Base-by-base conservation (phyloP, 1,284 basidiomycete genomes). In the Boletus smithii region DNA sequence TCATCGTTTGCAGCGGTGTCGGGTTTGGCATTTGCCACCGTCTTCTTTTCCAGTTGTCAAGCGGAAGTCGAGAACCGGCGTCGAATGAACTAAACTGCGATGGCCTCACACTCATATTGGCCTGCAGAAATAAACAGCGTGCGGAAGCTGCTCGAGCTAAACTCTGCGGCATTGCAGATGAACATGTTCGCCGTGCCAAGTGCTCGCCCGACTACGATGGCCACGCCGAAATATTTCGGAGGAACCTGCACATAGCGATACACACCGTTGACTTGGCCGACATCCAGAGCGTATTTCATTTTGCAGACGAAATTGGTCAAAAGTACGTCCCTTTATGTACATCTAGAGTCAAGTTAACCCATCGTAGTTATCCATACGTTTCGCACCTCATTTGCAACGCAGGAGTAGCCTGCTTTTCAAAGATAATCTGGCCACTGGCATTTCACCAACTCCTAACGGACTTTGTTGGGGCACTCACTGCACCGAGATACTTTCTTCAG, bases 21-120 rank as follows among this genome's bases (percentile, higher is more conserved):
- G 92, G 91, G 10, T 85, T 86, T 60, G 91, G 88, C 2, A 85
- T 91, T 41, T 93, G 91, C 69, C 81, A 88, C 50, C 83, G 90
- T 42, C 77, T 95, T 7, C 74, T 95, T 39, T 67, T 74, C 53
- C 85, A 91, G 60, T 73, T 94, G 17, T 80, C 80, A 5, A 70
- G 73, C 23, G 61, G 62, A 14, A 60, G 58, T 39, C 80, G 77
- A 1, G 63, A 72, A 14, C n/a, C 35, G 10, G 39, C 11, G 16
- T 49, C 55, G 37, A 52, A 50, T 20, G 38, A 51, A 30, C 34
- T 50, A 49, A 56, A 70, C 48, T 75, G 74, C 58, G 66, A 80
- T 43, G 74, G 80, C 8, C 60, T 91, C 27, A 93, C 88, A 0
- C 72, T 95, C 32, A 80, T 95, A 53, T 76, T 95, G 70, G 92